Conservation (phyloP, 2,329 filamentous ascomycete species). For the Aspergillus ruber region DNA sequence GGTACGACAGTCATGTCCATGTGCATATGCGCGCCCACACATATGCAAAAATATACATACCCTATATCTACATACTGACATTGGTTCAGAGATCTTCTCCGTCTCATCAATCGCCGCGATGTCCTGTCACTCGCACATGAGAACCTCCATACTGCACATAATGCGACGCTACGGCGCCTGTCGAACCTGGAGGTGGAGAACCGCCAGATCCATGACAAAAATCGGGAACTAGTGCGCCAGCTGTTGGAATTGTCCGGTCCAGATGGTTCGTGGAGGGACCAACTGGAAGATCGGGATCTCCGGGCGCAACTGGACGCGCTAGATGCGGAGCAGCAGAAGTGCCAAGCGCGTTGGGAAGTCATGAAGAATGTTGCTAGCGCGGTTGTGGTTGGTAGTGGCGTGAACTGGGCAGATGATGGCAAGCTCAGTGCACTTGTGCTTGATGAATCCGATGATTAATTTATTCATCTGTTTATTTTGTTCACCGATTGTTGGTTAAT, state of each 20-base stretch:
- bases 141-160: conserved; percentile 50
- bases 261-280: conserved; percentile 46
- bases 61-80: conserved; percentile 5
- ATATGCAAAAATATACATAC: not conserved
- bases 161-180: conserved; percentile 47
- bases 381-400: conserved; percentile 70
- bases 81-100: conserved; percentile 56
- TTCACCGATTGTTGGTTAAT: no score
- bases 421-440: conserved; percentile 64
- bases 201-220: conserved; percentile 51
- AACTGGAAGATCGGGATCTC: conserved; percentile 48
- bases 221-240: conserved; percentile 56
- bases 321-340: conserved; percentile 55
- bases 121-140: conserved; percentile 58
- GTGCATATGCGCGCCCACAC: conserved; percentile 1
- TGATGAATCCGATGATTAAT: conserved; percentile 54
- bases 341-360: conserved; percentile 62
- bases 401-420: conserved; percentile 71
- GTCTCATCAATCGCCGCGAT: conserved; percentile 62
- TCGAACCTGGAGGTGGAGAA: conserved; percentile 54
- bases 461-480: not conserved
- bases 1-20: conserved; percentile 41
- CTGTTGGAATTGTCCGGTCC: conserved; percentile 59
- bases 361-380: conserved; percentile 75
- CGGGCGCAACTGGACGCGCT: conserved; percentile 52